Evolutionary conservation across 805 yeast genomes (phyloP).

Genomic region (Metschnikowia vanudenii): DNA sequence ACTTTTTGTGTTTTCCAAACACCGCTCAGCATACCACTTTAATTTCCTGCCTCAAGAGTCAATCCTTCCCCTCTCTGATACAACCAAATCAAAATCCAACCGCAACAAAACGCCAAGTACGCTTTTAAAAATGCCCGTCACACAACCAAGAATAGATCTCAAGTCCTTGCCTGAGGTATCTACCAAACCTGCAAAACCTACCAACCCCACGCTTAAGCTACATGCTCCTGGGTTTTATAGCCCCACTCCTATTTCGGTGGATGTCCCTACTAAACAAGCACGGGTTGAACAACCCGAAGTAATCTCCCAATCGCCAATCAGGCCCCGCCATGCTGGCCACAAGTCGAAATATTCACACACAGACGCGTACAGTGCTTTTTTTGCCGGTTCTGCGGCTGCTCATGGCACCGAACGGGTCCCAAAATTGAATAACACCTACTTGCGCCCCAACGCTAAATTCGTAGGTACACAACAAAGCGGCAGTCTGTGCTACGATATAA

Average conservation of each 20-base stretch:
- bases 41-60: too few relatives aligned
- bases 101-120: too few relatives aligned
- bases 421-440: conserved; percentile 39
- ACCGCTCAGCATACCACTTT: too few relatives aligned
- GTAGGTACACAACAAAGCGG: conserved; percentile 73
- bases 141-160: conserved; percentile 5
- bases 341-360: conserved; percentile 5
- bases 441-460: conserved; percentile 62
- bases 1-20: too few relatives aligned
- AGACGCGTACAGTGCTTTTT: conserved; percentile 12
- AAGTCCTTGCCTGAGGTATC: background rate
- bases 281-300: background rate
- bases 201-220: conserved; percentile 3
- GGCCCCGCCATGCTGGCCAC: background rate
- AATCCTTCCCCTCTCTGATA: too few relatives aligned
- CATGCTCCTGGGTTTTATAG: conserved; percentile 9
- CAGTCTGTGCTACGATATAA: conserved; percentile 59
- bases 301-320: background rate
- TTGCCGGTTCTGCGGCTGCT: conserved; percentile 7
- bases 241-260: background rate
- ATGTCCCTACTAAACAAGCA: background rate
- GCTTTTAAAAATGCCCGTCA: conserved; percentile 18
- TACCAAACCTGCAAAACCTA: background rate
- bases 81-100: too few relatives aligned
- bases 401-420: conserved; percentile 16